Conservation (phyloP, 495 filamentous ascomycete species). For the Trichoderma virens region DNA sequence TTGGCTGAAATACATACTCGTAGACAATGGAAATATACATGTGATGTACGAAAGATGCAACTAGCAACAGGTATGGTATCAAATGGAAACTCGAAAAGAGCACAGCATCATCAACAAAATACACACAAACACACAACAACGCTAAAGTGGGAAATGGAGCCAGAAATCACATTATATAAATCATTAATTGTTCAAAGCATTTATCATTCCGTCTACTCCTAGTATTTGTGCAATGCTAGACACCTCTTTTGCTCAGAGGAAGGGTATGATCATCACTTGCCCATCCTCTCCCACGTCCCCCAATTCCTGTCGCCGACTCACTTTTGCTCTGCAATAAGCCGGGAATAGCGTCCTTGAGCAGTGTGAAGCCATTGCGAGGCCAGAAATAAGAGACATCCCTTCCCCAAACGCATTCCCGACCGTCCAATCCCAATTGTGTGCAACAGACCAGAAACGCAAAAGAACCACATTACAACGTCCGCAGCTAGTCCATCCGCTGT, state of each 20-base stretch:
- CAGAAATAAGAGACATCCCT: background rate
- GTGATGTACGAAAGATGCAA: too few species aligned
- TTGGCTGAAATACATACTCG: too few species aligned
- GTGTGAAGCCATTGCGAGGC: background rate
- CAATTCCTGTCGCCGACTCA: conserved; percentile 6
- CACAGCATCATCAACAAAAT: too few species aligned
- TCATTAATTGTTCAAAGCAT: conserved; percentile 9
- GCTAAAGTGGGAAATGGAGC: background rate
- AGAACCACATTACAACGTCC: conserved; percentile 5
- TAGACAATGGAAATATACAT: too few species aligned
- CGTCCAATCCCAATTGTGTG: background rate
- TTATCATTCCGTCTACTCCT: conserved; percentile 9
- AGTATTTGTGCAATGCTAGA: conserved; percentile 9
- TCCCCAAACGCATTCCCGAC: background rate
- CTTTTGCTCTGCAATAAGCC: conserved; percentile 5
- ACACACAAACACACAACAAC: too few species aligned
- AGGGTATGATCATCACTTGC: conserved; percentile 9
- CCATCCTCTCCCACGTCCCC: conserved; percentile 5
- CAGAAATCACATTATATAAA: background rate
- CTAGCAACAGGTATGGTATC: too few species aligned
- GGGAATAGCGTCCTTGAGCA: conserved; percentile 7
- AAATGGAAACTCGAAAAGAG: too few species aligned
- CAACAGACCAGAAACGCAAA: background rate
- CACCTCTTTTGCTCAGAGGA: conserved; percentile 6
- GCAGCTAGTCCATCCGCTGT: background rate